Evolutionary conservation across 2,329 filamentous ascomycete genomes (phyloP).

Genomic region (Bipolaris bicolor): DNA sequence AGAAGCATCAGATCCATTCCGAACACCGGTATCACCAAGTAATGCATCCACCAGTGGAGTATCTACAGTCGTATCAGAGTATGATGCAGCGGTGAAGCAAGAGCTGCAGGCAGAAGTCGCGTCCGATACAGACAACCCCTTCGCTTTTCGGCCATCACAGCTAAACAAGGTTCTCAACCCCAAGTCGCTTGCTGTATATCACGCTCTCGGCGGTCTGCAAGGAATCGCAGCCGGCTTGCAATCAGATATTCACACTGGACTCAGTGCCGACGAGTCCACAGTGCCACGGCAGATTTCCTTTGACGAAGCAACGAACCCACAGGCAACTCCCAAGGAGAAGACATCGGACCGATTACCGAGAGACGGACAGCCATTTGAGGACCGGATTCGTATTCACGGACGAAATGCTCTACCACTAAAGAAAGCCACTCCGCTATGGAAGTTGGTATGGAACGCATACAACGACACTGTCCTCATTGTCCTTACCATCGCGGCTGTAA

Average conservation of each 20-base stretch:
- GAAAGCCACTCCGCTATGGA: constrained; percentile 66
- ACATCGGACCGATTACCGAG: constrained; percentile 22
- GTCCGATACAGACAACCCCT: constrained; percentile 52
- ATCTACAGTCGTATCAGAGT: constrained; percentile 37
- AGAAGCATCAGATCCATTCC: constrained; percentile 32
- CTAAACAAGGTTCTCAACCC: constrained; percentile 61
- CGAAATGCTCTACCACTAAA: constrained; percentile 68
- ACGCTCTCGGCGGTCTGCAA: constrained; percentile 60
- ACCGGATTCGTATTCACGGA: constrained; percentile 66
- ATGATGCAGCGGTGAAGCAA: constrained; percentile 29
- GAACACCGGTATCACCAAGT: constrained; percentile 33
- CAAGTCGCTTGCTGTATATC: constrained; percentile 57
- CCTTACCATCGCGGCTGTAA: constrained; percentile 69
- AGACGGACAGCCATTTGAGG: constrained; percentile 51
- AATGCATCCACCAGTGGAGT: constrained; percentile 20
- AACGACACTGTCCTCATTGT: constrained; percentile 77
- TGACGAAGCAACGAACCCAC: constrained; percentile 55
- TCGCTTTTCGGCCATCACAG: constrained; percentile 62
- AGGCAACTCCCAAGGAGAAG: constrained; percentile 29
- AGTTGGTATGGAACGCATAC: constrained; percentile 71
- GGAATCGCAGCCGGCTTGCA: constrained; percentile 61
- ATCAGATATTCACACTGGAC: constrained; percentile 56
- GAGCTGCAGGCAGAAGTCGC: constrained; percentile 39
- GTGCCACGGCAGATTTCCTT: constrained; percentile 57
- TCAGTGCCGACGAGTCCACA: constrained; percentile 58